These are phyloP conservation scores for Trichosporon faecale DNA, from an alignment of 1,284 basidiomycete genomes.

Conservation along the genomic window DNA sequence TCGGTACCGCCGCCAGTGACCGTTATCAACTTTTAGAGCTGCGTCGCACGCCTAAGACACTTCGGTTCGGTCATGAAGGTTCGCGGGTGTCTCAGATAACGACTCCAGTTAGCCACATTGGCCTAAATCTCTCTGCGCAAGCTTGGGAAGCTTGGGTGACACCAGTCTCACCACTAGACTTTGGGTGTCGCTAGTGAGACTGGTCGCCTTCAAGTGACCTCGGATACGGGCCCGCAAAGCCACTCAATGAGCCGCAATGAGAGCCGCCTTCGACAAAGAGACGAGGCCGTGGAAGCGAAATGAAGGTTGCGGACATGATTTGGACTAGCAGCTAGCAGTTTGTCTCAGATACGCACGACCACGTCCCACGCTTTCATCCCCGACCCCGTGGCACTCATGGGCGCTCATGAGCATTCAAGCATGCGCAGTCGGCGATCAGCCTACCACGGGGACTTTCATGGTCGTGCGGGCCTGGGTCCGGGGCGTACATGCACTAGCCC, in stretches of 20 bases:
- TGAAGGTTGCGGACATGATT: neutral
- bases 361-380: neutral
- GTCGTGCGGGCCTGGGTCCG: neutral
- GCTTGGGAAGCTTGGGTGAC: neutral
- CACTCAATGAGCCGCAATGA: neutral
- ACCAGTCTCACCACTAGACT: neutral
- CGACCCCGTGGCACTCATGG: neutral
- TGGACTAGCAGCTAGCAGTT: neutral
- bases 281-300: neutral
- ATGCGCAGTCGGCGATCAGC: neutral
- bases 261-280: neutral
- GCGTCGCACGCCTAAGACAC: neutral
- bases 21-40: neutral
- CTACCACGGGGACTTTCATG: neutral
- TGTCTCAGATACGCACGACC: neutral
- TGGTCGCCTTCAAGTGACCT: neutral
- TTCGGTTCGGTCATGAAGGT: neutral
- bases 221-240: neutral
- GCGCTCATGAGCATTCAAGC: no score
- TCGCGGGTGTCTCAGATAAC: slow-evolving; percentile 2
- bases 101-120: neutral
- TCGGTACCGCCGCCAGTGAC: neutral
- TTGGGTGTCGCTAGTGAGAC: neutral
- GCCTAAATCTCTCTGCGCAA: neutral
- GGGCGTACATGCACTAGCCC: neutral